Percentiles rank a stretch among this genome's conserved stretches.
phyloP scores from a whole-genome alignment of 2,329 filamentous ascomycete genomes.

The Venturia effusa region DNA sequence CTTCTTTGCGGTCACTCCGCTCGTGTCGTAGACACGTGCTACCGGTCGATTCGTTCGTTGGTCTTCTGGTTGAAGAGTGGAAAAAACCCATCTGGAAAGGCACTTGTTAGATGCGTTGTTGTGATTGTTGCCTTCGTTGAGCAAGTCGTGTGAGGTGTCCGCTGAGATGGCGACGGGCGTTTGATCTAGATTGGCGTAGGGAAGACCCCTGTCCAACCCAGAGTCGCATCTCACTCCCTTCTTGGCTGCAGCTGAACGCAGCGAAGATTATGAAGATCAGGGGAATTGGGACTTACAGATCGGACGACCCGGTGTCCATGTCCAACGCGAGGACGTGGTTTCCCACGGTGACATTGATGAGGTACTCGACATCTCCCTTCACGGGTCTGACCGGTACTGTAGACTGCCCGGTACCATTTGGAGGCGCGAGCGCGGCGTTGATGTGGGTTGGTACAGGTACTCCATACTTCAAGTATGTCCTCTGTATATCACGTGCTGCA shows the following conservation, averaged over 20 bases:
- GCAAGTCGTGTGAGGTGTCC: neutral
- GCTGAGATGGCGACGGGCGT: too few relatives aligned
- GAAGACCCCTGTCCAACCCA: neutral
- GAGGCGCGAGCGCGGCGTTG: neutral
- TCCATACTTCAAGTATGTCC: constrained; percentile 9
- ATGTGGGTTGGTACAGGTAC: neutral
- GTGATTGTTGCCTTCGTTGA: neutral
- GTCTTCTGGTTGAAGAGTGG: constrained; percentile 29
- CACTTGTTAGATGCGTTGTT: neutral
- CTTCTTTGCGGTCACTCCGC: constrained; percentile 28
- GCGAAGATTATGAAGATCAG: too few relatives aligned
- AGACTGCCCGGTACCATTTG: neutral
- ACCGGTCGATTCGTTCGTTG: constrained; percentile 7
- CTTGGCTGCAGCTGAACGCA: too few relatives aligned
- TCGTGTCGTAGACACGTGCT: constrained; percentile 48
- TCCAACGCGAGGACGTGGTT: constrained; percentile 6
- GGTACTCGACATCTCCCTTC: constrained; percentile 10
- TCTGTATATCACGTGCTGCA: neutral
- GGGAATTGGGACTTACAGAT: constrained; percentile 10
- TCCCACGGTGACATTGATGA: constrained; percentile 10
- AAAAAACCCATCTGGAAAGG: constrained; percentile 53
- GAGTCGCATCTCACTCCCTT: neutral
- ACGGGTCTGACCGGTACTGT: constrained; percentile 4
- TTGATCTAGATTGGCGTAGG: neutral
- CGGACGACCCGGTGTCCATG: constrained; percentile 12